These are phyloP conservation scores for Cystofilobasidium bisporidii DNA, from an alignment of 768 basidiomycete genomes.

Conservation along the genomic window DNA sequence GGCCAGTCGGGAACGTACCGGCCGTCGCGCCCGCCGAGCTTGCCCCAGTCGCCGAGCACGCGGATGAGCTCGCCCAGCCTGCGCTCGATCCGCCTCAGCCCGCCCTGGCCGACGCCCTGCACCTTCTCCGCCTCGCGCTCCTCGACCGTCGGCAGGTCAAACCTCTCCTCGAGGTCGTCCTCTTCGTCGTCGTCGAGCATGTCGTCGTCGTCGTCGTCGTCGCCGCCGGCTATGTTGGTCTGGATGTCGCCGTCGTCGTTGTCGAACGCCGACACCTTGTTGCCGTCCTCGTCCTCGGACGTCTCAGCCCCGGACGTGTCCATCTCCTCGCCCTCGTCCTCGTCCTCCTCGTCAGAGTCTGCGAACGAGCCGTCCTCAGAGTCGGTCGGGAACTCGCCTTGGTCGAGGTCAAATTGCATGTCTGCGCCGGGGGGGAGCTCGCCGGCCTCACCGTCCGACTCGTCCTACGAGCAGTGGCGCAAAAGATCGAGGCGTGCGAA, in stretches of 20 bases:
- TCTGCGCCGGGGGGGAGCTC: conserved; percentile 27
- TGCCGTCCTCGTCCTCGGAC: conserved; percentile 44
- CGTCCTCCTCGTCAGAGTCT: conserved; percentile 39
- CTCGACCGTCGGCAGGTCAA: conserved; percentile 59
- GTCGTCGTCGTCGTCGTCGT: conserved; percentile 41
- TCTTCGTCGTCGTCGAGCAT: conserved; percentile 33
- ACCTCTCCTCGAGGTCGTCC: conserved; percentile 42
- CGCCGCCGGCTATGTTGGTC: conserved; percentile 35
- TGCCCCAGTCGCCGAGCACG: conserved; percentile 36
- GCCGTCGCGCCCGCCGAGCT: conserved; percentile 39
- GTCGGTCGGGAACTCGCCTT: conserved; percentile 29
- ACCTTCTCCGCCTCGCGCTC: conserved; percentile 65
- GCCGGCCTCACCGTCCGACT: conserved; percentile 16
- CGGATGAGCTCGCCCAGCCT: conserved; percentile 41
- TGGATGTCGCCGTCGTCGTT: conserved; percentile 37
- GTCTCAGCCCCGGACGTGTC: conserved; percentile 43
- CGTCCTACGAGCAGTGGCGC: too few relatives aligned
- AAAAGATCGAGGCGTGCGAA: too few relatives aligned
- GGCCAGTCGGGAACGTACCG: conserved; percentile 39
- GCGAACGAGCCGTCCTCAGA: conserved; percentile 28
- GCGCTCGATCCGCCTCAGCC: conserved; percentile 40
- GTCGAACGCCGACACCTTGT: not conserved
- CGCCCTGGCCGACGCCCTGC: conserved; percentile 58
- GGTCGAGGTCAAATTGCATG: conserved; percentile 25
- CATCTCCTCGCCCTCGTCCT: conserved; percentile 41